phyloP scores from a whole-genome alignment of 208 protist genomes.

The Trypanosomatidae sp. region DNA sequence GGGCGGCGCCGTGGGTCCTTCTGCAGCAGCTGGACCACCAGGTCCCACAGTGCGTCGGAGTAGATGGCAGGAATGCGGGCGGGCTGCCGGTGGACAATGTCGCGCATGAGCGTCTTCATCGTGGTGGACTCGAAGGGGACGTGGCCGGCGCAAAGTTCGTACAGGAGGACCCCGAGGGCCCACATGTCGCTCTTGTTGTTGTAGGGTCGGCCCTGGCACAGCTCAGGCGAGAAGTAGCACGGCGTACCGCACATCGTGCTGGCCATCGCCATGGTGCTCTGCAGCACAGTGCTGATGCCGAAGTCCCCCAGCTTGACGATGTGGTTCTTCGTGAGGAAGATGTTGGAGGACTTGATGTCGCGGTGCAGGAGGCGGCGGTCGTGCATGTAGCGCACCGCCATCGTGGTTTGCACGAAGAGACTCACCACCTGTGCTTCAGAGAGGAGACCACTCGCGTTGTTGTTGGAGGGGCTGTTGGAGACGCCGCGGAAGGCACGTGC shows the following conservation, averaged over 20 bases:
- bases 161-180: conserved; percentile 89
- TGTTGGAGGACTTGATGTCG: conserved; percentile 93
- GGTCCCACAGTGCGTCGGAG: conserved; percentile 68
- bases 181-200: conserved; percentile 95
- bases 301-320: conserved; percentile 94
- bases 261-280: conserved; percentile 87
- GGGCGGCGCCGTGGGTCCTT: conserved; percentile 88
- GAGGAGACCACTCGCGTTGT: too few relatives aligned
- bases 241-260: conserved; percentile 95
- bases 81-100: conserved; percentile 83
- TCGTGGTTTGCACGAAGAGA: conserved; percentile 82
- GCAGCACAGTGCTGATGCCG: conserved; percentile 90
- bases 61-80: conserved; percentile 64
- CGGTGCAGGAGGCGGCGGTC: conserved; percentile 89
- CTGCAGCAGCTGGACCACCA: conserved; percentile 74
- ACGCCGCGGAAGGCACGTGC: too few relatives aligned
- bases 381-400: conserved; percentile 92
- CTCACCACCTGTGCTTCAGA: conserved; percentile 74
- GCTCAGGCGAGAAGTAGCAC: conserved; percentile 95
- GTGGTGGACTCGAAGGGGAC: conserved; percentile 84
- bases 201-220: conserved; percentile 92
- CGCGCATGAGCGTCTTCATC: conserved; percentile 85
- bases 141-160: conserved; percentile 78
- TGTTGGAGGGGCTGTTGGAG: too few relatives aligned
- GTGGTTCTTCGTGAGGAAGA: conserved; percentile 84